A percentile compares a stretch with the other conserved stretches of the same genome.
These are phyloP conservation scores for Candida nanaspora DNA, from an alignment of 805 yeast genomes.

Conservation along the genomic window DNA sequence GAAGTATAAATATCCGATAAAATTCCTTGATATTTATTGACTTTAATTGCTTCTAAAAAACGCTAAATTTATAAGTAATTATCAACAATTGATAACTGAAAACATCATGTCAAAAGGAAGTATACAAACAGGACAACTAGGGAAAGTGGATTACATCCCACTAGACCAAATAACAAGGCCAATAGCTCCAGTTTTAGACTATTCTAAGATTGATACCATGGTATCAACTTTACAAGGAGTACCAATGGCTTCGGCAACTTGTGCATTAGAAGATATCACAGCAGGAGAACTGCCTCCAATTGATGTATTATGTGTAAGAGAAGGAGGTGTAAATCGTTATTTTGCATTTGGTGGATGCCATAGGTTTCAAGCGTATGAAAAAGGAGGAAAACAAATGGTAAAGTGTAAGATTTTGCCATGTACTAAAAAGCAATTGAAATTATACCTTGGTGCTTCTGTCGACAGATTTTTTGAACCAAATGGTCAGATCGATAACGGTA, in stretches of 20 bases:
- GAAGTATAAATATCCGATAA: too few relatives aligned
- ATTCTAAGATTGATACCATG: conserved; percentile 73
- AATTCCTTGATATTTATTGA: too few relatives aligned
- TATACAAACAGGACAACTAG: conserved; percentile 53
- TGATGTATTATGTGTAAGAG: conserved; percentile 65
- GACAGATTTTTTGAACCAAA: conserved; percentile 35
- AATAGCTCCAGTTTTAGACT: conserved; percentile 77
- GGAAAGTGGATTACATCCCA: conserved; percentile 53
- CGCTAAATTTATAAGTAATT: too few relatives aligned
- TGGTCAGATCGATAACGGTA: too few relatives aligned
- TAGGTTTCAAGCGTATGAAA: conserved; percentile 80
- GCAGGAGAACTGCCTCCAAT: conserved; percentile 75
- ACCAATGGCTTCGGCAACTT: conserved; percentile 61
- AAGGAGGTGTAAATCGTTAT: conserved; percentile 52
- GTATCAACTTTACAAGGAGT: conserved; percentile 56
- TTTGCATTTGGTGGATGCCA: conserved; percentile 93
- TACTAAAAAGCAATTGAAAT: conserved; percentile 55
- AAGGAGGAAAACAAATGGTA: conserved; percentile 41
- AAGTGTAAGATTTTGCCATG: conserved; percentile 71
- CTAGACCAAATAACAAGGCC: conserved; percentile 67
- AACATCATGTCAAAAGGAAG: not conserved
- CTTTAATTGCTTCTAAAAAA: too few relatives aligned
- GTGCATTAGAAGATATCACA: conserved; percentile 35
- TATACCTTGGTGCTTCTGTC: conserved; percentile 68
- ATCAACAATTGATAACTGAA: too few relatives aligned